Evolutionary conservation across 768 basidiomycete species (phyloP).

Genomic region (Boletellus ananas): DNA sequence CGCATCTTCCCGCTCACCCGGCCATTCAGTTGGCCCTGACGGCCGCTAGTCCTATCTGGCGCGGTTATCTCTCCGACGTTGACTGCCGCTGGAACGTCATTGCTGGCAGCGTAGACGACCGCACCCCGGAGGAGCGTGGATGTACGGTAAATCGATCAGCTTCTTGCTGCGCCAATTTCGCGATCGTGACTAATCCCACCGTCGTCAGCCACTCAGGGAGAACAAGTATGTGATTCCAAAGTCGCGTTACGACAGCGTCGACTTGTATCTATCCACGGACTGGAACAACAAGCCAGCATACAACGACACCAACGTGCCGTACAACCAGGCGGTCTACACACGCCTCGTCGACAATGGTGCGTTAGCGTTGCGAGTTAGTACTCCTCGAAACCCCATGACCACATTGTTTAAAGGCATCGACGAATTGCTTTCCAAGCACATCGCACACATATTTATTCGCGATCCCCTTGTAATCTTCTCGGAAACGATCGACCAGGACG

Average conservation of each 20-base stretch:
- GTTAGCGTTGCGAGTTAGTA: constrained; percentile 9
- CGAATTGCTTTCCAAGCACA: constrained; percentile 80
- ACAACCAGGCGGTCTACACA: constrained; percentile 69
- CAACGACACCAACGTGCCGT: constrained; percentile 82
- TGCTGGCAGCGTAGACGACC: constrained; percentile 96
- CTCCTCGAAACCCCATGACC: neutral
- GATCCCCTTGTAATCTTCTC: constrained; percentile 95
- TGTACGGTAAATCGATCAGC: constrained; percentile 49
- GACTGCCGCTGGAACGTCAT: constrained; percentile 99
- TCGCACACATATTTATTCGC: constrained; percentile 95
- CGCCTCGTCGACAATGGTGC: constrained; percentile 71
- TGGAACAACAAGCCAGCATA: constrained; percentile 90
- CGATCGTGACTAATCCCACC: constrained; percentile 1
- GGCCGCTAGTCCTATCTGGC: constrained; percentile 91
- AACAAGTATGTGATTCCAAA: constrained; percentile 84
- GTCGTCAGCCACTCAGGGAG: constrained; percentile 65
- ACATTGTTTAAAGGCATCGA: constrained; percentile 63
- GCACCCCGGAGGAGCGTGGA: constrained; percentile 93
- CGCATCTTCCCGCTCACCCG: constrained; percentile 1
- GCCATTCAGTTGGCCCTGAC: constrained; percentile 79
- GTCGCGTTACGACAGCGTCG: constrained; percentile 95
- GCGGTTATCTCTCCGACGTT: constrained; percentile 93
- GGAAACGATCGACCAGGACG: constrained; percentile 92
- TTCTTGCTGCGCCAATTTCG: constrained; percentile 5
- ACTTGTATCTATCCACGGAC: constrained; percentile 85